Conservation (phyloP, 2,329 filamentous ascomycete genomes). For the Plectosphaerella plurivora region DNA sequence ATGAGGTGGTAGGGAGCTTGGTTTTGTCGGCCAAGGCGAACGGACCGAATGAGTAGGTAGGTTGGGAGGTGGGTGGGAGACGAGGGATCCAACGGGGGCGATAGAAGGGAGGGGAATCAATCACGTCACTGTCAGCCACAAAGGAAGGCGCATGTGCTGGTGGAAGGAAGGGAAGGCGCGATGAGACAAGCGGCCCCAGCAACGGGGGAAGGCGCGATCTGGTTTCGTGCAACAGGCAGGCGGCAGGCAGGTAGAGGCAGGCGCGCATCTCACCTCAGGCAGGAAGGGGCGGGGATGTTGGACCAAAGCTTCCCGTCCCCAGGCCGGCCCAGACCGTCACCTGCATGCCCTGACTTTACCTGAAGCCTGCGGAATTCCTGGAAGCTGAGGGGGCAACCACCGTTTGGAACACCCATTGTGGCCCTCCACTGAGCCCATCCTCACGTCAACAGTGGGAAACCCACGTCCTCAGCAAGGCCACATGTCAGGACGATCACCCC, state of each 20-base stretch:
- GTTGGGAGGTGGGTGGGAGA: background rate
- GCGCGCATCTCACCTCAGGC: background rate
- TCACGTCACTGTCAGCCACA: constrained; percentile 11
- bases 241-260: background rate
- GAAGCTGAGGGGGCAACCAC: background rate
- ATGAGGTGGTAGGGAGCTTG: background rate
- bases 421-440: background rate
- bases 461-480: constrained; percentile 1
- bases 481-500: constrained; percentile 10
- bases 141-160: background rate
- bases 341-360: background rate
- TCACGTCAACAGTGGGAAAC: background rate
- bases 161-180: background rate
- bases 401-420: background rate
- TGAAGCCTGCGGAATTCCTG: background rate
- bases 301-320: background rate
- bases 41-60: background rate
- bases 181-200: background rate
- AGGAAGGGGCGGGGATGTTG: background rate
- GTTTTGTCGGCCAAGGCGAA: constrained; percentile 8
- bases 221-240: background rate
- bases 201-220: background rate
- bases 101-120: constrained; percentile 9
- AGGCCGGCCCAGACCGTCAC: background rate
- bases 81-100: background rate